Conservation (phyloP, 345 rosid species). For the Eucalyptus pauciflora region DNA sequence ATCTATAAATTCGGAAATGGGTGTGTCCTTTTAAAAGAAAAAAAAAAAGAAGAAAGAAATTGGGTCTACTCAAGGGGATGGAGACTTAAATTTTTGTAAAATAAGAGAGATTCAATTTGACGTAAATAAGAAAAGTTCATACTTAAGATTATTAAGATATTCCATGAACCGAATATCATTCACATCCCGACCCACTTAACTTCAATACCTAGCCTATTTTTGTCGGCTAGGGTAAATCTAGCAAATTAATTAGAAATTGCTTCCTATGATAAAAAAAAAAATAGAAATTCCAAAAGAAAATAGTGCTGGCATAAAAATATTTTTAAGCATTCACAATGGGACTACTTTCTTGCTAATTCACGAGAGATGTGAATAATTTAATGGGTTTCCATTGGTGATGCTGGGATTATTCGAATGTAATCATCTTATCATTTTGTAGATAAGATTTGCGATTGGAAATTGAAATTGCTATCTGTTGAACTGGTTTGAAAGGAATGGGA, state of each 20-base stretch:
- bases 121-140: fast-evolving
- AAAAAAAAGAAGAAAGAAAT: background rate
- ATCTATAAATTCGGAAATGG: background rate
- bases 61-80: background rate
- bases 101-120: background rate
- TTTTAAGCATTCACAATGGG: background rate
- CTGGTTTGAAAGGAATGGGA: background rate
- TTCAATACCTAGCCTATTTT: fast-evolving
- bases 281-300: too few relatives aligned
- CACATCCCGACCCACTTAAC: background rate
- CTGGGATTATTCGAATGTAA: fast-evolving
- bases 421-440: background rate
- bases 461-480: background rate
- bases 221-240: background rate
- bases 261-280: too few relatives aligned
- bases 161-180: too few relatives aligned
- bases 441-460: background rate
- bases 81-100: background rate
- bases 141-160: background rate
- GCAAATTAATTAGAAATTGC: too few relatives aligned
- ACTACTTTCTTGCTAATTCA: background rate
- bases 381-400: background rate
- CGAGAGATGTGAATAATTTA: background rate
- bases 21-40: background rate
- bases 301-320: too few relatives aligned